Conservation (phyloP, 768 basidiomycete species). For the Exsudoporus frostii region DNA sequence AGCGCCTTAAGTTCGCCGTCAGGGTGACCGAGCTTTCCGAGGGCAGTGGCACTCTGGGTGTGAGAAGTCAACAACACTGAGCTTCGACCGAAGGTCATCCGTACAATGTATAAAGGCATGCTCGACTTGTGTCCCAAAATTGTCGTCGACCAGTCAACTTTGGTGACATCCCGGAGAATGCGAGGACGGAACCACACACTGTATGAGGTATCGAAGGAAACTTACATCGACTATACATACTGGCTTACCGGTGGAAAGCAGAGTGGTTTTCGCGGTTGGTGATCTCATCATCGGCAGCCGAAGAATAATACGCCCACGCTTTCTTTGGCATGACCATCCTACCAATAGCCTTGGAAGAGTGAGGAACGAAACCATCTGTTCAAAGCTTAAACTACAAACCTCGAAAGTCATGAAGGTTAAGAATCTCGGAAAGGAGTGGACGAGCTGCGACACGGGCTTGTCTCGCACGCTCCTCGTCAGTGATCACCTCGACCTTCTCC, state of each 20-base stretch:
- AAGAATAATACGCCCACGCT: slow-evolving; percentile 96
- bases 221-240: neutral
- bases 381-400: slow-evolving; percentile 36
- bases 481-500: slow-evolving; percentile 57
- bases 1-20: slow-evolving; percentile 83
- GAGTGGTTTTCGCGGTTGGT: slow-evolving; percentile 86
- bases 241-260: slow-evolving; percentile 77
- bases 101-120: slow-evolving; percentile 81
- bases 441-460: slow-evolving; percentile 57
- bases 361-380: slow-evolving; percentile 4
- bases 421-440: slow-evolving; percentile 72
- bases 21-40: slow-evolving; percentile 93
- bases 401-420: slow-evolving; percentile 96
- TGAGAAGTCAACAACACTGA: slow-evolving; percentile 6
- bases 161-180: slow-evolving; percentile 77
- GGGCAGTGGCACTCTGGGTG: slow-evolving; percentile 69
- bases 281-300: slow-evolving; percentile 95
- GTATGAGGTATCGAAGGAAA: neutral
- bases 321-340: slow-evolving; percentile 77
- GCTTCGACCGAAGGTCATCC: slow-evolving; percentile 8
- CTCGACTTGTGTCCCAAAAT: slow-evolving; percentile 73
- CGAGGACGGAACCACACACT: slow-evolving; percentile 91
- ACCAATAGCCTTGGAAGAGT: slow-evolving; percentile 63
- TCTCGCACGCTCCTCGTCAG: slow-evolving; percentile 69
- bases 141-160: slow-evolving; percentile 80